Percentiles rank a stretch among this genome's conserved stretches.
These are phyloP conservation scores for Rubroshorea leprosula DNA, from an alignment of 345 rosid species.

Conservation along the genomic window DNA sequence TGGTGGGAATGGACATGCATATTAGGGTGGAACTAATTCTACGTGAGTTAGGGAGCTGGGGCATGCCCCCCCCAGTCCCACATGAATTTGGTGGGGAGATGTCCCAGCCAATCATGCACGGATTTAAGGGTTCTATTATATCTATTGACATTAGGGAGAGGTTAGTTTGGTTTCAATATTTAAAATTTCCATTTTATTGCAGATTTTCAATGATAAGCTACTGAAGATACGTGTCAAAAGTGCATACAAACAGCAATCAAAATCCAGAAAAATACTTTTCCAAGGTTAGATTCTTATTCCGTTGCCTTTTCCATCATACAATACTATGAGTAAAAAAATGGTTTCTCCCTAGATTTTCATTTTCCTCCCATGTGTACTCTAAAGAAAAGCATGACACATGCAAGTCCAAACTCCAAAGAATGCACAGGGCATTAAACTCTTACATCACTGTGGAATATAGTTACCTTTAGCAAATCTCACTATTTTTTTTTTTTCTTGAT, in stretches of 20 bases:
- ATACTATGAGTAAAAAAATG: not conserved
- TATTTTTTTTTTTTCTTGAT: constrained; percentile 23
- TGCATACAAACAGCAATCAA: constrained; percentile 68
- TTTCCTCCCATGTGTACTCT: not conserved
- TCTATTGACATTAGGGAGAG: too few relatives aligned
- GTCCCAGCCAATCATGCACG: too few relatives aligned
- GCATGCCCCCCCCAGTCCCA: too few relatives aligned
- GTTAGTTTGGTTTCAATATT: not conserved
- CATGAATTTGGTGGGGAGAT: too few relatives aligned
- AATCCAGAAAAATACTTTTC: constrained; percentile 72
- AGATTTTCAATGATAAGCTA: constrained; percentile 86
- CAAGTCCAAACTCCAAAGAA: not conserved
- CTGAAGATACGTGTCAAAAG: constrained; percentile 64
- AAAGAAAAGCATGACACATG: not conserved
- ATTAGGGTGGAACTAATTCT: too few relatives aligned
- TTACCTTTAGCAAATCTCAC: constrained; percentile 18
- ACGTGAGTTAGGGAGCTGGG: too few relatives aligned
- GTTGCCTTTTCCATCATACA: not conserved
- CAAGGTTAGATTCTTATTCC: constrained; percentile 46
- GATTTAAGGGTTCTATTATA: too few relatives aligned
- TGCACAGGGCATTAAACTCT: not conserved
- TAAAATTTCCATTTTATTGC: constrained; percentile 23
- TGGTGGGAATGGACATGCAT: too few relatives aligned
- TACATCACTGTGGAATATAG: not conserved
- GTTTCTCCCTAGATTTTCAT: not conserved